Base-by-base conservation (phyloP, 768 basidiomycete species). In the Agrocybe praecox region DNA sequence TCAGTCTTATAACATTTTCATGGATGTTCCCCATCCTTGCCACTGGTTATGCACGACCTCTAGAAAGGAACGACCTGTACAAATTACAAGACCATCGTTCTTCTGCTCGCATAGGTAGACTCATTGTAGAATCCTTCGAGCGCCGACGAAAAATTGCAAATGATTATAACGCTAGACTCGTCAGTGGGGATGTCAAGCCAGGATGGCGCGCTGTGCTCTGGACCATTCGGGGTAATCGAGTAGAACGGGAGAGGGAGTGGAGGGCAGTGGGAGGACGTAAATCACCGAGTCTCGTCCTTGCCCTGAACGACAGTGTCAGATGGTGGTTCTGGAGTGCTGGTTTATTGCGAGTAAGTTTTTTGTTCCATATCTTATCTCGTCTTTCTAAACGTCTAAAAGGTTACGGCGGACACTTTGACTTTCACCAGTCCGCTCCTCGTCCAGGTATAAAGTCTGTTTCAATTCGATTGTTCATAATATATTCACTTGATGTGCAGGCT, bases 311-410 rank as follows among this genome's bases (percentile, higher is more conserved):
- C 67, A 86, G 85, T 54, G 77, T 94, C 57, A 83, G 82, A 47
- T 90, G 85, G 83, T 86, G 81, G 76, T 89, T 92, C 66, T 94
- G 92, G 92, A 75, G 79, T 4, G 84, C 77, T 43, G 92, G 89
- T 6, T 26, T 85, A 0, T 66, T 83, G 51, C 36, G 36, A n/a
- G 36, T 40, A n/a, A 40, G 36, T 14, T 14, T n/a, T 40, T 14
- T 40, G 5, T n/a, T 40, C 5, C 6, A 40, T 9, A 6, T 14
- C 14, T 4, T n/a, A 14, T 15, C 6, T 15, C 6, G 36, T 6
- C 36, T 40, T 6, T 3, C n/a, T 14, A 40, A 40, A 14, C 36
- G 12, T 6, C 14, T 40, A 14, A n/a, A 82, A 83, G 62, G 69
- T 83, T 49, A 69, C 88, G n/a, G 80, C 85, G 1, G 92, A 94